A percentile compares a stretch with the other conserved stretches of the same genome.
Conservation (phyloP, 2,329 filamentous ascomycete species). For the Arthrobotrys iridis region DNA sequence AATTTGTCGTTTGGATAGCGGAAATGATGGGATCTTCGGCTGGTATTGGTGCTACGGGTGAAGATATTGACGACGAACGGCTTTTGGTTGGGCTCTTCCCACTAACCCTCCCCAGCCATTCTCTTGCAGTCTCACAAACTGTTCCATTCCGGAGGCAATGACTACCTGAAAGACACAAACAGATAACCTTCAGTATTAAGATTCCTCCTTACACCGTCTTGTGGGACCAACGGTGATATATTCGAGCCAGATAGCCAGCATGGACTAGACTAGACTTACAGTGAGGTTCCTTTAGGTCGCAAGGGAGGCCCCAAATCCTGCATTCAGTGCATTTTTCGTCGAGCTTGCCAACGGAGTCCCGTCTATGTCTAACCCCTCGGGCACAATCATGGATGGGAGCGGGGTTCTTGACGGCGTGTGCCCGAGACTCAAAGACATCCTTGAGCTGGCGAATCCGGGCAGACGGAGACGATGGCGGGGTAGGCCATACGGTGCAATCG, state of each 20-base stretch:
- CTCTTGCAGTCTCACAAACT: conserved; percentile 41
- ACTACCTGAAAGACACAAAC: conserved; percentile 31
- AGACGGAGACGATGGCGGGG: conserved; percentile 47
- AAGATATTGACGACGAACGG: conserved; percentile 36
- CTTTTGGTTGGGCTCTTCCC: conserved; percentile 30
- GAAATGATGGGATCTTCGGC: neutral
- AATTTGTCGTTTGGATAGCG: neutral
- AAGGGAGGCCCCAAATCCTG: conserved; percentile 38
- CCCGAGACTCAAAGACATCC: conserved; percentile 44
- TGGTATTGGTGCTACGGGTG: neutral
- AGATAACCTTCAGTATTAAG: conserved; percentile 24
- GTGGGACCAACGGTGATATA: neutral
- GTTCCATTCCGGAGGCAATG: conserved; percentile 41
- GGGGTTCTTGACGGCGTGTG: conserved; percentile 26
- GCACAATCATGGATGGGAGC: conserved; percentile 9
- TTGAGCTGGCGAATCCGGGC: conserved; percentile 47
- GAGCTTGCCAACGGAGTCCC: conserved; percentile 48
- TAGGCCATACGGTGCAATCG: conserved; percentile 38
- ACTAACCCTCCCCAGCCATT: conserved; percentile 47
- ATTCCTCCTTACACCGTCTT: conserved; percentile 15
- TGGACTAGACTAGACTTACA: conserved; percentile 53
- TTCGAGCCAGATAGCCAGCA: conserved; percentile 7
- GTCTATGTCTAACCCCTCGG: conserved; percentile 36
- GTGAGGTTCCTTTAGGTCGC: conserved; percentile 48
- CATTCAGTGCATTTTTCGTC: conserved; percentile 50